phyloP scores from a whole-genome alignment of 2,329 filamentous ascomycete species.

The Clonostachys chloroleuca region DNA sequence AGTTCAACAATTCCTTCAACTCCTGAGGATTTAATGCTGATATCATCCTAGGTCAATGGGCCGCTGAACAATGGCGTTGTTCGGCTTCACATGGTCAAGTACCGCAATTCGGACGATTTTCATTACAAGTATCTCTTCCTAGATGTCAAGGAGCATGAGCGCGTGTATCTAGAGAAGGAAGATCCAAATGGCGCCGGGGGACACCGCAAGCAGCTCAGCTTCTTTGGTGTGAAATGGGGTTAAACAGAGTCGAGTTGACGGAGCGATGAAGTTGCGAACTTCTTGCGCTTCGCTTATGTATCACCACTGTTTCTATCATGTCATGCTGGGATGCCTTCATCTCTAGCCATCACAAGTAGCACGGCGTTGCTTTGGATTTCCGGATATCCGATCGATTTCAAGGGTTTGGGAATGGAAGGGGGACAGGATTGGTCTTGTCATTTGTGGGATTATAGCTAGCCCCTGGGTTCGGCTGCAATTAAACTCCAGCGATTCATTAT shows the following conservation, averaged over 20 bases:
- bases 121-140: constrained; percentile 78
- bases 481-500: too few species aligned
- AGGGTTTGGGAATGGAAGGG: too few species aligned
- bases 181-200: constrained; percentile 30
- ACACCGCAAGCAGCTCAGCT: constrained; percentile 40
- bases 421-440: too few species aligned
- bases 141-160: constrained; percentile 68
- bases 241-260: constrained; percentile 5
- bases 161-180: constrained; percentile 62
- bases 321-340: too few species aligned
- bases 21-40: constrained; percentile 1
- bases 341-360: too few species aligned
- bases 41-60: constrained; percentile 62
- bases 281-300: too few species aligned
- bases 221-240: constrained; percentile 60
- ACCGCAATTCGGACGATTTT: constrained; percentile 59
- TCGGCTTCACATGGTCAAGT: constrained; percentile 72
- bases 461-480: too few species aligned
- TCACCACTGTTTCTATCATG: too few species aligned
- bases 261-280: too few species aligned
- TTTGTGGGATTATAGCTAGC: too few species aligned
- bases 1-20: constrained; percentile 14
- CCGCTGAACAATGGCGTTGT: constrained; percentile 70
- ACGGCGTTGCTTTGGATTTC: too few species aligned
- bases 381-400: too few species aligned